phyloP scores from a whole-genome alignment of 1,284 basidiomycete species.

The Mrakiaceae sp. region DNA sequence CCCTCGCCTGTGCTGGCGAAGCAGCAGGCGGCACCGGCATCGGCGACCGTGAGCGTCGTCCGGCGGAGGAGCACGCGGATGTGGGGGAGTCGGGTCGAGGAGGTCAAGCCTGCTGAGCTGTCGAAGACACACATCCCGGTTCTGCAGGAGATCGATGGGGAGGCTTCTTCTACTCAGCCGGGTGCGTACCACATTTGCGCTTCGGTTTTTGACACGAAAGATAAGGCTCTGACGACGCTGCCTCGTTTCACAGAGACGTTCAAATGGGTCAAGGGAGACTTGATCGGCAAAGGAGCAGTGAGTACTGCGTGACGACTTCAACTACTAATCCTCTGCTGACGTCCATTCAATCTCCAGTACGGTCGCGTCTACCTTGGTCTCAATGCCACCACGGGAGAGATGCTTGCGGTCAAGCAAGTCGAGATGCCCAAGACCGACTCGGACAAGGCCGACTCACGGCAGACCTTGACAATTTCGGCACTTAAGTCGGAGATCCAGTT shows the following conservation, averaged over 20 bases:
- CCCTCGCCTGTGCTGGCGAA: slow-evolving; percentile 31
- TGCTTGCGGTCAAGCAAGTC: slow-evolving; percentile 99
- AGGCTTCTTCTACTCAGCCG: slow-evolving; percentile 18
- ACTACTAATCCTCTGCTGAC: background rate
- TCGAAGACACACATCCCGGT: slow-evolving; percentile 35
- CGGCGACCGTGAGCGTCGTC: slow-evolving; percentile 43
- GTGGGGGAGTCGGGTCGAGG: slow-evolving; percentile 88
- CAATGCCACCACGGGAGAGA: slow-evolving; percentile 96
- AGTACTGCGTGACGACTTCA: background rate
- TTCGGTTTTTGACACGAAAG: background rate
- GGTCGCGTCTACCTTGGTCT: slow-evolving; percentile 91
- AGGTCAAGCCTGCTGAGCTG: slow-evolving; percentile 62
- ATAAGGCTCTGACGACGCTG: slow-evolving; percentile 19
- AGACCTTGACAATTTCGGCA: slow-evolving; percentile 76
- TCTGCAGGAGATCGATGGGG: slow-evolving; percentile 46
- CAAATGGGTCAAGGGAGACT: slow-evolving; percentile 96
- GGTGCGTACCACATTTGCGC: background rate
- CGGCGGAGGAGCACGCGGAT: slow-evolving; percentile 85
- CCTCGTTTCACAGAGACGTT: slow-evolving; percentile 57
- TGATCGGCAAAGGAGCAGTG: slow-evolving; percentile 84
- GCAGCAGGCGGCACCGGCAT: slow-evolving; percentile 42
- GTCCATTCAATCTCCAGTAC: slow-evolving; percentile 38
- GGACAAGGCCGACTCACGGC: slow-evolving; percentile 78
- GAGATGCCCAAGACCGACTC: slow-evolving; percentile 82
- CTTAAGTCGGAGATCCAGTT: slow-evolving; percentile 90